phyloP scores from a whole-genome alignment of 1,284 basidiomycete species.

The Pyrrhoderma lamaoense region DNA sequence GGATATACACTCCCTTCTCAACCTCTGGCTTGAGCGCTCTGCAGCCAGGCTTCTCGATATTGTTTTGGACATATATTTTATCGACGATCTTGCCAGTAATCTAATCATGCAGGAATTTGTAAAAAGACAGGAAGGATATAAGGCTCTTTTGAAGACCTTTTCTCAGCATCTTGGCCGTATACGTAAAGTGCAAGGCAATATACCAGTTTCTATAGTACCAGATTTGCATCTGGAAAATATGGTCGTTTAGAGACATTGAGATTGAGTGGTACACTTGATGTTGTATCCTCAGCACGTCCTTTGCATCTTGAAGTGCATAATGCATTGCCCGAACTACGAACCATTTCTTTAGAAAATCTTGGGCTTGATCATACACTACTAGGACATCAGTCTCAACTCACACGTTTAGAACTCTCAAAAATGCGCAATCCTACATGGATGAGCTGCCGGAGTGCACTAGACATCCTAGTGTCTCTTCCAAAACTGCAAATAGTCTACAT shows the following conservation, averaged over 20 bases:
- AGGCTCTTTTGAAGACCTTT: neutral
- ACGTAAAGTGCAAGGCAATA: slow-evolving; percentile 1
- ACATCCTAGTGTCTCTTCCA: slow-evolving; percentile 3
- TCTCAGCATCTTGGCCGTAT: neutral
- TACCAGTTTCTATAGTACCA: slow-evolving; percentile 1
- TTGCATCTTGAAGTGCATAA: slow-evolving; percentile 4
- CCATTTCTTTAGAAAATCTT: slow-evolving; percentile 5
- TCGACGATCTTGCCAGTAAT: neutral
- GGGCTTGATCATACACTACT: slow-evolving; percentile 3
- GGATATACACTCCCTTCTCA: neutral
- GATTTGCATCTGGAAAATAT: slow-evolving; percentile 3
- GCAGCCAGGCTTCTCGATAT: slow-evolving; percentile 3
- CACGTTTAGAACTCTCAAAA: slow-evolving; percentile 11
- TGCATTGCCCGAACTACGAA: slow-evolving; percentile 1
- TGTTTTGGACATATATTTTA: slow-evolving; percentile 6
- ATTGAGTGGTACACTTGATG: slow-evolving; percentile 2
- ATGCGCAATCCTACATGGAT: slow-evolving; percentile 8
- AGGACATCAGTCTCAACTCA: slow-evolving; percentile 2
- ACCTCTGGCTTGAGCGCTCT: slow-evolving; percentile 9
- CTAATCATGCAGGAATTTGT: neutral
- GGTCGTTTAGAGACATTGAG: slow-evolving; percentile 3
- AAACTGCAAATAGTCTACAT: slow-evolving; percentile 6
- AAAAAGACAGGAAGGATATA: slow-evolving; percentile 4
- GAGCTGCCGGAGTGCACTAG: neutral
- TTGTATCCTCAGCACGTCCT: neutral